Base-by-base conservation (phyloP, 2,329 filamentous ascomycete species). In the Colletotrichum sp. region DNA sequence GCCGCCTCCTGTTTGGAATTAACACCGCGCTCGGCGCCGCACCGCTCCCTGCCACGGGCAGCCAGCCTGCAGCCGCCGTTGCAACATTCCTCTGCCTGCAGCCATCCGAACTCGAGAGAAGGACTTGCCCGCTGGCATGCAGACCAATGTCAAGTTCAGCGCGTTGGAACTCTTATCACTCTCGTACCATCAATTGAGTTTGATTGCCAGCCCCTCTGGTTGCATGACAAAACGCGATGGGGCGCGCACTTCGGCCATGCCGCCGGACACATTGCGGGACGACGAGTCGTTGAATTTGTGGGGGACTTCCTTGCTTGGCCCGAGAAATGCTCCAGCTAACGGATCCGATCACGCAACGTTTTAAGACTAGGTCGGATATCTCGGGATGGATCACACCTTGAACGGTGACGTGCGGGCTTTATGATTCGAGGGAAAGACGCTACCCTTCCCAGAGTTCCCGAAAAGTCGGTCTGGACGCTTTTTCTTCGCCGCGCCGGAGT, bases 271-370 rank as follows among this genome's bases (percentile, higher is more conserved):
- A 72, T 61, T 28, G 28, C 61, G 61, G 48, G 55, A 39, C 30
- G 36, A 48, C 68, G 71, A 71, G 52, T 71, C 59, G 60, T 70
- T 48, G 28, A 34, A 28, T 36, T 60, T 55, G 68, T 63, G 39
- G 61, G 48, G 39, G n/a, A 24, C 28, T 39, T 39, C 52, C 9
- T 36, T 30, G 52, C 32, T 36, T 34, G 36, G 32, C 18, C 55
- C 72, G 28, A 32, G 59, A 34, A 48, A 43, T 6, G 16, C 67
- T 39, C 6, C 34, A n/a, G 48, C 26, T 21, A n/a, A 68, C 68
- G 57, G 36, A 63, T 24, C 48, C 60, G 67, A 74, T 67, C 72
- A 71, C 60, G 61, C 72, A 71, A 74, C 68, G 26, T 48, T 36
- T 43, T 63, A 34, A 59, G 57, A 30, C 32, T 7, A 32, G 67